Base-by-base conservation (phyloP, 2,329 filamentous ascomycete genomes). In the Pezicula carpinea region DNA sequence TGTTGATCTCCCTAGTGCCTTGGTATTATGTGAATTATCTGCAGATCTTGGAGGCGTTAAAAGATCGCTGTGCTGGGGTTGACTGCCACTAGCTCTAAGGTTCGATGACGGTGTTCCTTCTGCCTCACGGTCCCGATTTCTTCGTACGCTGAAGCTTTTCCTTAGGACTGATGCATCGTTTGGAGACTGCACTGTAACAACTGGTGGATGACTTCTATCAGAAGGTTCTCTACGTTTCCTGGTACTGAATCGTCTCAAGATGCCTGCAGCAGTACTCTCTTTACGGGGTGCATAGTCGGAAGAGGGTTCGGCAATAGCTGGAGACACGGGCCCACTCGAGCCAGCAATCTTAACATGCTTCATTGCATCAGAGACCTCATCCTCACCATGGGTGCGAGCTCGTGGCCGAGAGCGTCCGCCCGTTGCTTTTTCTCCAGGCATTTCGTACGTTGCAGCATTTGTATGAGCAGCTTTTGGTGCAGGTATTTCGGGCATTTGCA, bases 311-410 rank as follows among this genome's bases (percentile, higher is more conserved):
- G 75, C 65, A 22, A 79, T 60, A 56, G 78, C 59, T 56, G 75
- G 65, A 48, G 75, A 66, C 33, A 69, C 64, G 55, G 74, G 63
- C 53, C 68, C 64, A 59, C 76, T 59, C 53, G 74, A 59, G 53
- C 75, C 65, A 57, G 70, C 65, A 23, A 82, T 61, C 53, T 83
- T 80, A 17, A 85, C 67, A 54, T 82, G 80, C 66, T 89, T 85
- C 63, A 87, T 70, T 6, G 77, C 76, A 41, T 95, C 88, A 0
- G 83, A 77, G 10, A 89, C 78, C 48, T 99, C 93, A 53, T 97
- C 92, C 66, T 97, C 93, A 14, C 92, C 93, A 61, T 97, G 92
- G 0, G 93, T 97, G 54, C 93, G 80, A 31, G 93, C 90, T 41
- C 93, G 80, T 6, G 91, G 89, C 42, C 93, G 79, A 29, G 88